Percentiles rank a stretch among this genome's conserved stretches.
phyloP scores from a whole-genome alignment of 1,284 basidiomycete genomes.

The Mycena sp. region DNA sequence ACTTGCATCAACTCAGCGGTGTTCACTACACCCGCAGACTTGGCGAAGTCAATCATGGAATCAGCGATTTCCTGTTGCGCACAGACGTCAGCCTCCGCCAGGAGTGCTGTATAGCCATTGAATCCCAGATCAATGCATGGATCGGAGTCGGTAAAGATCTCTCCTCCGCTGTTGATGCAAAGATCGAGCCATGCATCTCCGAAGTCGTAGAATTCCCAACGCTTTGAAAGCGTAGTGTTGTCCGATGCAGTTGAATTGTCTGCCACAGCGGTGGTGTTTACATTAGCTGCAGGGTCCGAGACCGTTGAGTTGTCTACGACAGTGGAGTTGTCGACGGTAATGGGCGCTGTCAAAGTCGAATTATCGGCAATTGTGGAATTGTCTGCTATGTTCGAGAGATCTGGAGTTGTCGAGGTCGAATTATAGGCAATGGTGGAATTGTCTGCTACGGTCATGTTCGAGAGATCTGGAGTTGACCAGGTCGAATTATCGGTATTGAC shows the following conservation, averaged over 20 bases:
- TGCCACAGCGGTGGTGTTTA: slow-evolving; percentile 4
- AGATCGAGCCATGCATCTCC: slow-evolving; percentile 48
- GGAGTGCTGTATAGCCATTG: slow-evolving; percentile 51
- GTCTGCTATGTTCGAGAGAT: too few relatives aligned
- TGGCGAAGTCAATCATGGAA: slow-evolving; percentile 58
- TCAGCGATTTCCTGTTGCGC: slow-evolving; percentile 58
- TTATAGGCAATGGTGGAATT: neutral
- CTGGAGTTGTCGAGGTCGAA: slow-evolving; percentile 6
- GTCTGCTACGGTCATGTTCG: slow-evolving; percentile 19
- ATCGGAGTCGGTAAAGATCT: slow-evolving; percentile 42
- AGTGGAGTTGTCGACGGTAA: slow-evolving; percentile 12
- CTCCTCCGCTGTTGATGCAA: slow-evolving; percentile 49
- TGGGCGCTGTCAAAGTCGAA: slow-evolving; percentile 11
- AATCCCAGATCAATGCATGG: slow-evolving; percentile 54
- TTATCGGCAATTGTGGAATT: slow-evolving; percentile 10
- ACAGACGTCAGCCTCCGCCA: slow-evolving; percentile 54
- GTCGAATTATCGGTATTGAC: slow-evolving; percentile 11
- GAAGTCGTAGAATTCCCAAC: slow-evolving; percentile 30
- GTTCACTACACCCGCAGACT: slow-evolving; percentile 51
- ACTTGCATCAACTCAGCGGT: slow-evolving; percentile 49
- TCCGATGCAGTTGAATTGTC: slow-evolving; percentile 24
- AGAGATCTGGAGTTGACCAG: slow-evolving; percentile 25
- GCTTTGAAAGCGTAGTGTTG: slow-evolving; percentile 23
- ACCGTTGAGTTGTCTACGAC: slow-evolving; percentile 10
- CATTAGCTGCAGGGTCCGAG: neutral